Percentiles rank a stretch among this genome's conserved stretches.
phyloP scores from a whole-genome alignment of 2,329 filamentous ascomycete species.

The Aspergillus amoenus region DNA sequence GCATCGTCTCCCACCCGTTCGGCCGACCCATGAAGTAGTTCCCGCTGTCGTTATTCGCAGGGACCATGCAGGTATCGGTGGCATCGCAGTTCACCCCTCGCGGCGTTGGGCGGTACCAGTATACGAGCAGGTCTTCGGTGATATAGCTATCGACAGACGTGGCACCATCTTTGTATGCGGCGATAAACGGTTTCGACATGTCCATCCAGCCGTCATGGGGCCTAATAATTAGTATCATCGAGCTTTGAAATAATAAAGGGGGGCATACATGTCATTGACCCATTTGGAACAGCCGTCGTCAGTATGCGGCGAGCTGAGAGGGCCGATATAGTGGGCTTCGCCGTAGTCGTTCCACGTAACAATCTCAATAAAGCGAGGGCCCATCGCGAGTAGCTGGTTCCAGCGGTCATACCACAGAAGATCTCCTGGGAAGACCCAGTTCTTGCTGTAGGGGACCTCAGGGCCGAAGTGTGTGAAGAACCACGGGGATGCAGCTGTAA shows the following conservation, averaged over 20 bases:
- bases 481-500: conserved; percentile 47
- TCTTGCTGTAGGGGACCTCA: conserved; percentile 50
- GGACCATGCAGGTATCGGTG: conserved; percentile 51
- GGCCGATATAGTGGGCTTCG: conserved; percentile 57
- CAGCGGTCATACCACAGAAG: conserved; percentile 46
- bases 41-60: conserved; percentile 46
- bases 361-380: conserved; percentile 51
- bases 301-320: conserved; percentile 40
- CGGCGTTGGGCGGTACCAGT: conserved; percentile 57
- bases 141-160: conserved; percentile 39
- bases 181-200: conserved; percentile 55
- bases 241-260: no score
- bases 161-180: conserved; percentile 52
- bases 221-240: conserved; percentile 25
- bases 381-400: conserved; percentile 41
- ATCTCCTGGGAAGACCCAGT: conserved; percentile 52
- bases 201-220: conserved; percentile 56
- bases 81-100: conserved; percentile 50
- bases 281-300: conserved; percentile 48
- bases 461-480: conserved; percentile 53
- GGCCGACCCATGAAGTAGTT: conserved; percentile 56
- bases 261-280: conserved; percentile 47
- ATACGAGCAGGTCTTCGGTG: conserved; percentile 51
- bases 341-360: conserved; percentile 55
- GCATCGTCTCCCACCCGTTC: conserved; percentile 51